phyloP scores from a whole-genome alignment of 2,329 filamentous ascomycete genomes.

The Trichoderma sp. region DNA sequence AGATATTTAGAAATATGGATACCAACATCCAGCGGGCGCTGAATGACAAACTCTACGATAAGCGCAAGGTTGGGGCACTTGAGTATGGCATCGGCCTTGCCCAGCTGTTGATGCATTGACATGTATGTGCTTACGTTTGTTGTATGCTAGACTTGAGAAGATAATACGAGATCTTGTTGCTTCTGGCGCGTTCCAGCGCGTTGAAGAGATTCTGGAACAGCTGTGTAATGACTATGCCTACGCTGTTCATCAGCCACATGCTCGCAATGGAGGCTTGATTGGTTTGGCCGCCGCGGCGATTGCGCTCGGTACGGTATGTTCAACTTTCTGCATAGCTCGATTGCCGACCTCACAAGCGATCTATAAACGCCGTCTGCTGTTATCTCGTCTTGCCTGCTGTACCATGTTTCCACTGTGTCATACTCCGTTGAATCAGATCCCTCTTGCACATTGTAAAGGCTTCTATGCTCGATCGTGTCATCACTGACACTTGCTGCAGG shows the following conservation, averaged over 20 bases:
- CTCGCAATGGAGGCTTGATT: conserved; percentile 92
- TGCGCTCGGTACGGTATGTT: conserved; percentile 81
- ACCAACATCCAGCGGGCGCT: conserved; percentile 82
- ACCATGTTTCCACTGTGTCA: not conserved
- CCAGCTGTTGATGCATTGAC: not conserved
- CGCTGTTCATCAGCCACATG: conserved; percentile 93
- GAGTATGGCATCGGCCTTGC: conserved; percentile 63
- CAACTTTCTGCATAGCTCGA: not conserved
- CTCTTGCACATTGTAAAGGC: not conserved
- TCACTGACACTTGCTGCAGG: conserved; percentile 68
- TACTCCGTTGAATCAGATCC: not conserved
- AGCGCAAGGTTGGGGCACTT: conserved; percentile 91
- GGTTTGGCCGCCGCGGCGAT: conserved; percentile 94
- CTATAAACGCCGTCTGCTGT: not conserved
- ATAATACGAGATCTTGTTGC: conserved; percentile 82
- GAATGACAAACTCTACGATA: conserved; percentile 98
- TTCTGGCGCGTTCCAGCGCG: conserved; percentile 72
- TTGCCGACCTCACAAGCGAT: not conserved
- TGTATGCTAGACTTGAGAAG: conserved; percentile 69
- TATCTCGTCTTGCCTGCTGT: not conserved
- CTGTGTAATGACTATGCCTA: conserved; percentile 98
- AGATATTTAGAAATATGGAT: conserved; percentile 62
- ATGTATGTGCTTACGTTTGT: conserved; percentile 21
- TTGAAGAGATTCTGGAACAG: conserved; percentile 88
- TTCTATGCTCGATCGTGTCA: not conserved